Evolutionary conservation across 2,329 filamentous ascomycete genomes (phyloP), one percentile per base, ranked within the genome.

Genomic region (Diaporthe citri): DNA sequence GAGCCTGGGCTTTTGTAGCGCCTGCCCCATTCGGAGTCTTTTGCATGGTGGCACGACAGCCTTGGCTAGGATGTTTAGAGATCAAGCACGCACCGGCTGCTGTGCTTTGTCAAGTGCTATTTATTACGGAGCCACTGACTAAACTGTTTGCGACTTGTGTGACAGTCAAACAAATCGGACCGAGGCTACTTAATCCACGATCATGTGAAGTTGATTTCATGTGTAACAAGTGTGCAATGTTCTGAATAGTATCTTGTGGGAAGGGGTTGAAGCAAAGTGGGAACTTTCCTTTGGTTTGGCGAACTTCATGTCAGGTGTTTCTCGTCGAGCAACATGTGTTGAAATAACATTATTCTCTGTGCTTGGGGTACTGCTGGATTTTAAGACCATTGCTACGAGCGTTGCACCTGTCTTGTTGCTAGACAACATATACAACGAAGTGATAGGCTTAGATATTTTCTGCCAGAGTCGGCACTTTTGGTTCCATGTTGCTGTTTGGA

Each of bases 171-270:
- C 15, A 22, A 10, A n/a, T 15, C 20, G 22, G 12, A 17, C 64
- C 64, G 64, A 67, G 64, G 64, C 9, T 12, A 15, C 6, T 13
- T 1, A 3, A 52, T 7, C 4, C 34, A 12, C n/a, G 13, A 67
- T 20, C 64, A 67, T 67, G 64, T 67, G 64, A 67, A 52, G 20
- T 52, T 51, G 2, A 7, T 17, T 36, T 36, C 10, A 62, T n/a
- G 7, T 46, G 46, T n/a, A 25, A 25, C 10, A n/a, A 1, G 9
- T 10, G 25, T 20, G 22, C 20, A 8, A 51, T 25, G 22, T 17
- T 17, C 31, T 52, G 22, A 39, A 39, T 52, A 52, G 10, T 4
- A n/a, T 22, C 64, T 52, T 12, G 46, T 25, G 20, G 3, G 22
- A 20, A 22, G 17, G 5, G 2, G 7, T 56, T 43, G 17, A 34